These are phyloP conservation scores for Phytophthora boehmeriae DNA, from an alignment of 352 stramenopile species.

Conservation along the genomic window DNA sequence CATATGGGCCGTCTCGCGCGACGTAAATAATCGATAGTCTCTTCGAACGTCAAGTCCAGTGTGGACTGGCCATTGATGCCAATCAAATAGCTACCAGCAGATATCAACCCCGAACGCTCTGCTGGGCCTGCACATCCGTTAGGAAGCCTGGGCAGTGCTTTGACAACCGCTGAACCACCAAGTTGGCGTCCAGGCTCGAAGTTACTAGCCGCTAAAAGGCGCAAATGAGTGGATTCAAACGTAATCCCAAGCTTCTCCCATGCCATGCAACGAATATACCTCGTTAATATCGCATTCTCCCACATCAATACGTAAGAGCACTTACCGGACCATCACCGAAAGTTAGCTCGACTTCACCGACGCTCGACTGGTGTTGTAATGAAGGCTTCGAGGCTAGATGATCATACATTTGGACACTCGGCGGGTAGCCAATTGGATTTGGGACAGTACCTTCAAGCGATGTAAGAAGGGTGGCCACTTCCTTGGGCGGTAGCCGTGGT, in stretches of 20 bases:
- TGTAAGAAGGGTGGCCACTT: conserved; percentile 49
- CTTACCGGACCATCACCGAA: conserved; percentile 73
- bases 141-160: conserved; percentile 59
- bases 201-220: conserved; percentile 60
- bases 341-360: conserved; percentile 65
- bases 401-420: neutral
- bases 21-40: conserved; percentile 65
- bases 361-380: conserved; percentile 16
- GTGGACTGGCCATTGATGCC: conserved; percentile 76
- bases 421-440: conserved; percentile 30
- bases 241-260: conserved; percentile 70
- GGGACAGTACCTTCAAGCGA: conserved; percentile 49
- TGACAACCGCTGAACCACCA: conserved; percentile 68
- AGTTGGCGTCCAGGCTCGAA: conserved; percentile 46
- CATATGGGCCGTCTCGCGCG: conserved; percentile 53
- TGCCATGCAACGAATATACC: neutral
- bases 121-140: conserved; percentile 68
- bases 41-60: conserved; percentile 62
- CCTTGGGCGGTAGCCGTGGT: conserved; percentile 45
- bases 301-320: neutral
- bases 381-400: conserved; percentile 4
- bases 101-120: conserved; percentile 58
- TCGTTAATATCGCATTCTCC: neutral
- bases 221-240: conserved; percentile 76
- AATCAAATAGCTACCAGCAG: conserved; percentile 64